Percentiles rank a stretch among this genome's conserved stretches.
phyloP scores from a whole-genome alignment of 441 rosid genomes.

The Populus hybrid region DNA sequence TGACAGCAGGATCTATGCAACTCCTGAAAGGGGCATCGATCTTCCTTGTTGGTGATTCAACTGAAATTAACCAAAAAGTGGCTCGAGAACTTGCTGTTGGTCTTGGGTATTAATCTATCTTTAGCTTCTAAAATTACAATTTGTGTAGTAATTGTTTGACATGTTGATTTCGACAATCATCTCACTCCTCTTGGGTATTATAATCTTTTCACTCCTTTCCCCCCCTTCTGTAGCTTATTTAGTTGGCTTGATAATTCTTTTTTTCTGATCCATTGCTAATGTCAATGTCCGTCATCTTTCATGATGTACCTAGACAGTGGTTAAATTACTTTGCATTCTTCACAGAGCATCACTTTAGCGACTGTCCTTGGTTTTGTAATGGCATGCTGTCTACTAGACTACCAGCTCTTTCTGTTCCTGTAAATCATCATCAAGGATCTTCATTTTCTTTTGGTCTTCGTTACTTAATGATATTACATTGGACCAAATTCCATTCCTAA shows the following conservation, averaged over 20 bases:
- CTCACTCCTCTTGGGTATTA: not conserved
- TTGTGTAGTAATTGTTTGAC: not conserved
- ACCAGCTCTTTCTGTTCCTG: not conserved
- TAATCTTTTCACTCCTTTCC: not conserved
- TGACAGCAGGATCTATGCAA: conserved; percentile 71
- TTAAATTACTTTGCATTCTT: no score
- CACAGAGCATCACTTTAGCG: not conserved
- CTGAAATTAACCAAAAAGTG: conserved; percentile 76
- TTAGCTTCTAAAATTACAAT: not conserved
- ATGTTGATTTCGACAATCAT: not conserved
- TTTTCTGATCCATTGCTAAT: not conserved
- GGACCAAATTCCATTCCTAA: not conserved
- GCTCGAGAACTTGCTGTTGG: conserved; percentile 76
- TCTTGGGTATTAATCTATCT: conserved; percentile 54
- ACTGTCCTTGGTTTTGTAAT: not conserved
- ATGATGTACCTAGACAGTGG: not conserved
- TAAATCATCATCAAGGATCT: not conserved
- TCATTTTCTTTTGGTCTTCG: not conserved
- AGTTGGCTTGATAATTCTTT: not conserved
- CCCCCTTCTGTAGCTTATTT: not conserved
- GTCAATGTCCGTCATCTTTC: not conserved
- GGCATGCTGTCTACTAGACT: not conserved
- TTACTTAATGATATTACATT: not conserved
- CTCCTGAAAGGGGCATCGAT: conserved; percentile 89
- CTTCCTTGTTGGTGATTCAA: conserved; percentile 68